phyloP scores from a whole-genome alignment of 495 filamentous ascomycete species.

The Bacidia gigantensis region DNA sequence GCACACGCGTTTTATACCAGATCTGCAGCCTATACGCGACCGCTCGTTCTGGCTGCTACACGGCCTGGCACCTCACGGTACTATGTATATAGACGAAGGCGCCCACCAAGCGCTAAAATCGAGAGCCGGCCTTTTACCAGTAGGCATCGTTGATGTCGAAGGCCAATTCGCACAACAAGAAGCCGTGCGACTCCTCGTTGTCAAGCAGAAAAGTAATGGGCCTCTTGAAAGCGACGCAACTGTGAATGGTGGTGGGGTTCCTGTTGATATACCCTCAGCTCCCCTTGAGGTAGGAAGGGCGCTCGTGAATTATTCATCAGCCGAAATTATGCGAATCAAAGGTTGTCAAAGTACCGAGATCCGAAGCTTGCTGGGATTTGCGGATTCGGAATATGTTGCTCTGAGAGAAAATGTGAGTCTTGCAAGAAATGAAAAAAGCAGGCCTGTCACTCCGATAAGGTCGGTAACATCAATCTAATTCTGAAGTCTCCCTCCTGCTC shows the following conservation, averaged over 20 bases:
- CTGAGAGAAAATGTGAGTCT: constrained; percentile 79
- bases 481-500: too few species aligned
- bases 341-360: constrained; percentile 75
- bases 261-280: constrained; percentile 30
- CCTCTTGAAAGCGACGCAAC: not conserved
- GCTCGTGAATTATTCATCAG: constrained; percentile 83
- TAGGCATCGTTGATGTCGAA: constrained; percentile 77
- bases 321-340: constrained; percentile 71
- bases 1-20: constrained; percentile 86
- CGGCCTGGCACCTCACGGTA: constrained; percentile 83
- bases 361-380: constrained; percentile 64
- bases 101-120: constrained; percentile 62
- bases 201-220: constrained; percentile 32
- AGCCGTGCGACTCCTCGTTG: constrained; percentile 70
- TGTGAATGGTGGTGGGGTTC: constrained; percentile 4
- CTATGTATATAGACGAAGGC: constrained; percentile 79
- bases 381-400: constrained; percentile 90
- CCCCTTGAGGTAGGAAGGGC: constrained; percentile 76
- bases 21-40: constrained; percentile 74
- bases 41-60: constrained; percentile 95
- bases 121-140: constrained; percentile 83
- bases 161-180: constrained; percentile 85
- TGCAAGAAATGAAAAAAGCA: constrained; percentile 32
- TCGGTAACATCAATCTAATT: not conserved
- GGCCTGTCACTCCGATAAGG: constrained; percentile 28